Evolutionary conservation across 192 early-diverging fungal genomes (phyloP), one percentile per base, ranked within the genome.

Genomic region (Coemansia sp.): DNA sequence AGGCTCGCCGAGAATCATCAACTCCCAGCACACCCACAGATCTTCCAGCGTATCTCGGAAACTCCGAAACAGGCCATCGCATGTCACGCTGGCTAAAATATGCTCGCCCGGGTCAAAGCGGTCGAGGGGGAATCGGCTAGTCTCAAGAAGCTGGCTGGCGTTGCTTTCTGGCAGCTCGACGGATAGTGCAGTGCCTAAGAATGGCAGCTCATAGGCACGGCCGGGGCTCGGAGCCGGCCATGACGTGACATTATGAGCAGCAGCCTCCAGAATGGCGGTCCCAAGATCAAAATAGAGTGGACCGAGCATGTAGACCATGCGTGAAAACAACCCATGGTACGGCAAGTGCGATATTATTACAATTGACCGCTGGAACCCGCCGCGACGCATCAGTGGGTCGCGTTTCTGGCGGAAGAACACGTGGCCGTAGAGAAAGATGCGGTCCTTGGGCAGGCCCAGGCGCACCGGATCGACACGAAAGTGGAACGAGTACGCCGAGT

Each of bases 321-420:
- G 78, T 39, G 87, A 85, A 68, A 97, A 98, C 48, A 97, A 75
- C 1, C 96, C 96, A 59, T 92, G 90, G 80, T 85, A 95, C 8
- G 95, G 93, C 79, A 94, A 88, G 34, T 94, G 95, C 11, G 93
- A 91, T 24, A 98, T 83, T 1, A 96, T 69, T 4, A 94, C 96
- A 17, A 97, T 74, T 0, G 94, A 92, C 72, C 96, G 96, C 83
- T 96, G 96, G 72, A 97, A 95, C 59, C 90, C 97, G 19, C 96
- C 96, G 44, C 96, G 89, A 13, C 90, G 83, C 69, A 97, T 92
- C 31, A 86, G 78, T 13, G 88, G 80, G 75, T 98, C 95, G 74
- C 89, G 87, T 75, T 94, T 90, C 74, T 98, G 95, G 29, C 95
- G 85, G 70, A 98, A 98, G 70, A 95, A 96, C 11, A 95, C 95